Evolutionary conservation across 2,329 filamentous ascomycete genomes (phyloP).

Genomic region (Neopestalotiopsis rosae): DNA sequence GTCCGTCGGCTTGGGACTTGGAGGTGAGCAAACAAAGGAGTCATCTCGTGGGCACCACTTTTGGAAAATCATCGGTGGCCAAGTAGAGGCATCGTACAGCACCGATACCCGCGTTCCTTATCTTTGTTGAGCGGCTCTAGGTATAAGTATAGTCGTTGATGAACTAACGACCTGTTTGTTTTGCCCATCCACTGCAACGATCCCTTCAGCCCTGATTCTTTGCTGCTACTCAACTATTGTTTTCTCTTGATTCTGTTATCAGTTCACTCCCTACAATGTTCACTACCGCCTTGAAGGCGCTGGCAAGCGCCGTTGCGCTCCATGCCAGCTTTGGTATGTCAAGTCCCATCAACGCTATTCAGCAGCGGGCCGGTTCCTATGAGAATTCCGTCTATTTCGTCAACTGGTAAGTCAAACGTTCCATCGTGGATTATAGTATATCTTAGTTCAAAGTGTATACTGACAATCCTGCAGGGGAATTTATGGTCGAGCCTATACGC

Average conservation of each 20-base stretch:
- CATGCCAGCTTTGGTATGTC: constrained; percentile 9
- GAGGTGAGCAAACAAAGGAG: not conserved
- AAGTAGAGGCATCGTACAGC: not conserved
- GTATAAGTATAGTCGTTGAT: constrained; percentile 6
- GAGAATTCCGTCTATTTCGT: constrained; percentile 54
- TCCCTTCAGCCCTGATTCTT: not conserved
- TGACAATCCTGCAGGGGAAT: constrained; percentile 59
- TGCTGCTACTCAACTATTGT: not conserved
- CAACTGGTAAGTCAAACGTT: constrained; percentile 48
- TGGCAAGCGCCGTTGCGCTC: constrained; percentile 6
- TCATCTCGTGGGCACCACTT: not conserved
- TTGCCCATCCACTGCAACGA: not conserved
- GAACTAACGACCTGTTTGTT: not conserved
- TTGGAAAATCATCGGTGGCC: not conserved
- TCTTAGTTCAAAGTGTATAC: not conserved
- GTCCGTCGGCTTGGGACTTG: not conserved
- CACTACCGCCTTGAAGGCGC: constrained; percentile 4
- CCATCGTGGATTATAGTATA: not conserved
- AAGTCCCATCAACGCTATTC: constrained; percentile 16
- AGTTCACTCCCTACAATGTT: constrained; percentile 6
- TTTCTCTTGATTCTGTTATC: not conserved
- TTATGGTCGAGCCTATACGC: constrained; percentile 75
- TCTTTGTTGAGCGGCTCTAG: not conserved
- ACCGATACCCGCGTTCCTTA: not conserved
- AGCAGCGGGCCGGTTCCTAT: constrained; percentile 36